Base-by-base conservation (phyloP, 768 basidiomycete species). In the Phanerochaete sordida region DNA sequence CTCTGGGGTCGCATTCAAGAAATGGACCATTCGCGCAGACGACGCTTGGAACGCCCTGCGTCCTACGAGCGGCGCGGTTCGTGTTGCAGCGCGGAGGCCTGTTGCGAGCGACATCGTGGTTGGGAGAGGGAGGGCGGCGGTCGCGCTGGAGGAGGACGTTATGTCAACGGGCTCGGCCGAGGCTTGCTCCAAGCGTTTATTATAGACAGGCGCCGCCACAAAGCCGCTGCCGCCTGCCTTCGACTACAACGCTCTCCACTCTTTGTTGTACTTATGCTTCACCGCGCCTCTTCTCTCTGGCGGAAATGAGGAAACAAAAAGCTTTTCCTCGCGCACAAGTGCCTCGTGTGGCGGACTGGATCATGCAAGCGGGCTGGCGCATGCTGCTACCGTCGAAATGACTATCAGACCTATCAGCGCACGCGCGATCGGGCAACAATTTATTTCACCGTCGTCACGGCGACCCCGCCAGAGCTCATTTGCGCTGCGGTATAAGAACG, bases 11-110 rank as follows among this genome's bases (percentile, higher is more conserved):
- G 78, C 82, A 31, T 81, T 72, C 43, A 76, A 62, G 65, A 80
- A 86, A 5, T 83, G 74, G 31, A 74, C 72, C 37, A 69, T 66
- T 35, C 74, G 68, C 49, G 67, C 64, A n/a, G 65, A 57, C 1
- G 84, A 77, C n/a, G 74, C 70, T 59, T 82, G 81, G 51, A 87
- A 74, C 13, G 54, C 61, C 35, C 37, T 73, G 68, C 15, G 55
- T 48, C 2, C 27, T 47, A 46, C 43, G 16, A 49, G 30, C 16
- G 48, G 28, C 24, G 54, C 43, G 54, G 12, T 44, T 55, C n/a
- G n/a, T n/a, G n/a, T 26, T n/a, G 48, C 31, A 39, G 28, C 21
- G 24, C 53, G 62, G 28, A 39, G 46, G 1, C 31, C 24, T 27
- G 54, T 13, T 24, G 31, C 5, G 30, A 53, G 9, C 27, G 31